These are phyloP conservation scores for Fusarium devonianum DNA, from an alignment of 2,329 filamentous ascomycete genomes.

Conservation along the genomic window DNA sequence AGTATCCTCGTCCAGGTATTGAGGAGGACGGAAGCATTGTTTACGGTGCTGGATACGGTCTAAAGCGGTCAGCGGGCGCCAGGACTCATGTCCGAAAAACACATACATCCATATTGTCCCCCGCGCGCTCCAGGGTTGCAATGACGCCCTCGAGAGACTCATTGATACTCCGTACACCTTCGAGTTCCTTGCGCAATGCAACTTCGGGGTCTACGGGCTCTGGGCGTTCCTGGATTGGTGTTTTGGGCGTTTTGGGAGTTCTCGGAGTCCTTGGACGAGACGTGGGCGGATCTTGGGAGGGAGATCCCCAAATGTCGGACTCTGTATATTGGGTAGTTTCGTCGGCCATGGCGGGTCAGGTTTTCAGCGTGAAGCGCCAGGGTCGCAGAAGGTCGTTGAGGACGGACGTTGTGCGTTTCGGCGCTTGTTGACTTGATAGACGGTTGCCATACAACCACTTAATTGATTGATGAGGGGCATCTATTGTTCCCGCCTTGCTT, in stretches of 20 bases:
- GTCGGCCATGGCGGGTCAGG: slow-evolving; percentile 51
- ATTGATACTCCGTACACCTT: slow-evolving; percentile 86
- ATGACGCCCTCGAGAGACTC: slow-evolving; percentile 82
- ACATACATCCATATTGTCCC: slow-evolving; percentile 77
- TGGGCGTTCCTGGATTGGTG: slow-evolving; percentile 50
- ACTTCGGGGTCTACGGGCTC: slow-evolving; percentile 72
- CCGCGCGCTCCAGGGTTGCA: slow-evolving; percentile 73
- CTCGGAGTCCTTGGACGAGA: slow-evolving; percentile 48
- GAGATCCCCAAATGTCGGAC: slow-evolving; percentile 58
- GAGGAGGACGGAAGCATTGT: slow-evolving; percentile 85
- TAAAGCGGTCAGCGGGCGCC: slow-evolving; percentile 32
- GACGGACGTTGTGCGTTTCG: slow-evolving; percentile 5
- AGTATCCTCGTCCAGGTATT: slow-evolving; percentile 97
- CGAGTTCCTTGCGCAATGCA: slow-evolving; percentile 78
- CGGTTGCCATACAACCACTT: slow-evolving; percentile 19
- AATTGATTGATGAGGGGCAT: slow-evolving; percentile 34
- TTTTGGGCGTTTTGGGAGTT: slow-evolving; percentile 57
- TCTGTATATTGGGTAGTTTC: slow-evolving; percentile 55
- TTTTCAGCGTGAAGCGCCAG: slow-evolving; percentile 18
- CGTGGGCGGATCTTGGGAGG: slow-evolving; percentile 45
- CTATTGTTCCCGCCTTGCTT: slow-evolving; percentile 27
- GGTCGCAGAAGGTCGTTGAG: slow-evolving; percentile 18
- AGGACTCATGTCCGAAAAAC: background rate
- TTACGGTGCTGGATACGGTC: slow-evolving; percentile 86
- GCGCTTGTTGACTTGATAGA: slow-evolving; percentile 30